Percentiles rank a stretch among this genome's conserved stretches.
These are phyloP conservation scores for Diplosphaera chodatii DNA, from an alignment of 139 green algal species.

Conservation along the genomic window DNA sequence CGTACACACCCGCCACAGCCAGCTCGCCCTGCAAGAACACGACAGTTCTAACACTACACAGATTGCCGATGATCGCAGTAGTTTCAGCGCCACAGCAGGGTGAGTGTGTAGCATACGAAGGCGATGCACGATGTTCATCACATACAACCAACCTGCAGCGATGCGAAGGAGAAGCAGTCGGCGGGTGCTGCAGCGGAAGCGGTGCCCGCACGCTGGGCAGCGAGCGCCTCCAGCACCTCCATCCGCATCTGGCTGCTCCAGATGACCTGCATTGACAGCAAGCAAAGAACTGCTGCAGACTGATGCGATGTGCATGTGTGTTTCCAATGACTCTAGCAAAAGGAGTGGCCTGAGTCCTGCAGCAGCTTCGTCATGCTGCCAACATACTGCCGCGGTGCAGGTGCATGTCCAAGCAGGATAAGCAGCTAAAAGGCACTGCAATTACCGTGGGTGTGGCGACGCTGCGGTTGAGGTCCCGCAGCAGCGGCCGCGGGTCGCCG, in stretches of 20 bases:
- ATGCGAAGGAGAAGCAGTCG: conserved; percentile 11
- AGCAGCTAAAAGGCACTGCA: background rate
- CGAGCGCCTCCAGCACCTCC: conserved; percentile 61
- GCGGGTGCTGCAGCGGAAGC: background rate
- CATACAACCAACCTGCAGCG: conserved; percentile 4
- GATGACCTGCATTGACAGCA: conserved; percentile 56
- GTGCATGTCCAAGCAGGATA: too few relatives aligned
- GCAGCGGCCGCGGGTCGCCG: conserved; percentile 52
- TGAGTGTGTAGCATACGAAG: too few relatives aligned
- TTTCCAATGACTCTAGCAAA: too few relatives aligned
- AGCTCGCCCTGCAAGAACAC: conserved; percentile 56
- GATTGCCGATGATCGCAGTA: too few relatives aligned
- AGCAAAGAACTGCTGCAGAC: too few relatives aligned
- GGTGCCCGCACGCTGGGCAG: conserved; percentile 17
- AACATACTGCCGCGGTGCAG: too few relatives aligned
- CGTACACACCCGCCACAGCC: conserved; percentile 79
- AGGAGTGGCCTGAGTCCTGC: too few relatives aligned
- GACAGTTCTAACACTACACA: too few relatives aligned
- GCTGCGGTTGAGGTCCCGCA: conserved; percentile 51
- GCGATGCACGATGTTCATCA: too few relatives aligned
- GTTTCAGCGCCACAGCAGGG: too few relatives aligned
- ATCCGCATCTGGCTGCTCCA: conserved; percentile 80
- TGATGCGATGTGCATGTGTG: too few relatives aligned
- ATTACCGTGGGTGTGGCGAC: conserved; percentile 43
- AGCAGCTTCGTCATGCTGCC: too few relatives aligned